These are phyloP conservation scores for Citrullus mucosospermus DNA, from an alignment of 306 rosid species.

Conservation along the genomic window DNA sequence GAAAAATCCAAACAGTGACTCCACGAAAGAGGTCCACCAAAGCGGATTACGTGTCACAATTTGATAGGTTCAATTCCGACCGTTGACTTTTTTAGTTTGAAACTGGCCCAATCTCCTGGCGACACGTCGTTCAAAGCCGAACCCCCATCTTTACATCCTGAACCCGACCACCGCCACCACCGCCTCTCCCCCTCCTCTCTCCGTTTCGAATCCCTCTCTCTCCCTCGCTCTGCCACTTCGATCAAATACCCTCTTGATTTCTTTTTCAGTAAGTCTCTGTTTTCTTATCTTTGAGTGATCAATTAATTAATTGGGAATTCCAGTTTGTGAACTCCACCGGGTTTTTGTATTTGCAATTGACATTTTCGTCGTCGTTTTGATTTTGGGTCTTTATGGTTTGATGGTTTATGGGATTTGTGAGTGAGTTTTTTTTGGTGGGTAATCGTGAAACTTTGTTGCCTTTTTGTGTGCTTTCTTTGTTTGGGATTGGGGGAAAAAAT, in stretches of 20 bases:
- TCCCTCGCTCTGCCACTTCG: conserved; percentile 6
- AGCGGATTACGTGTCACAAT: conserved; percentile 23
- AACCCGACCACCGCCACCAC: conserved; percentile 23
- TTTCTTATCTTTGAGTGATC: background rate
- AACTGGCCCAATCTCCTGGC: conserved; percentile 1
- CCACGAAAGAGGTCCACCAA: conserved; percentile 13
- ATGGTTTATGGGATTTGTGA: background rate
- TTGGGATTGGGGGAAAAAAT: background rate
- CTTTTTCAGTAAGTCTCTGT: conserved; percentile 4
- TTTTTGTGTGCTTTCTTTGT: background rate
- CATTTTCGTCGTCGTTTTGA: background rate
- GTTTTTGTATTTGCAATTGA: background rate
- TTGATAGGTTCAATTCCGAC: background rate
- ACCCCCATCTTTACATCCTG: conserved; percentile 52
- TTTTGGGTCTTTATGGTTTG: background rate
- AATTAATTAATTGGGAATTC: background rate
- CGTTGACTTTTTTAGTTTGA: conserved; percentile 34
- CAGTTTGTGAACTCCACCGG: background rate
- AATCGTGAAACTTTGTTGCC: background rate
- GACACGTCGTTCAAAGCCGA: conserved; percentile 22
- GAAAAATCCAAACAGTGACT: background rate
- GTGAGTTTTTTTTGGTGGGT: background rate
- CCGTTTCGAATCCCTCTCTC: conserved; percentile 7
- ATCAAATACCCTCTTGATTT: background rate
- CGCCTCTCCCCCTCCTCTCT: conserved; percentile 9